Base-by-base conservation (phyloP, 2,329 filamentous ascomycete species). In the Colletotrichum sp. region DNA sequence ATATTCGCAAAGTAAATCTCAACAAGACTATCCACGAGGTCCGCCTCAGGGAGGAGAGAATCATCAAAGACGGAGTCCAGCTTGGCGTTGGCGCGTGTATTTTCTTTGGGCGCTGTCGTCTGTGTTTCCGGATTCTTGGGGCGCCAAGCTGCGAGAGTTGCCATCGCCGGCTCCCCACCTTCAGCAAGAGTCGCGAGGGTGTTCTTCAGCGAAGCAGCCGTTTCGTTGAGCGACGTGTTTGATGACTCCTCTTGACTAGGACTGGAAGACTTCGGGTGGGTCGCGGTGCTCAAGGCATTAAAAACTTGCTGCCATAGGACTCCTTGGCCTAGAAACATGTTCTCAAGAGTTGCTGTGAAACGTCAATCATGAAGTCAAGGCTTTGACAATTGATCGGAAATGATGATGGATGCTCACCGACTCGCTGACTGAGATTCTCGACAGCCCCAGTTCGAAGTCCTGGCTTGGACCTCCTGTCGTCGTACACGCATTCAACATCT, bases 321-420 rank as follows among this genome's bases (percentile, higher is more conserved):
- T 3, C 83, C 81, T 55, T 85, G 83, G 1, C 83, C 83, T 4
- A 85, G 79, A 68, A 85, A 85, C 84, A 85, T 85, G 66, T 84
- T 82, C 71, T 85, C 84, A 9, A 85, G 79, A 6, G 79, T 78
- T 16, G 78, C 79, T 73, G 34, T 18, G 55, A 16, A 4, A 16
- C 18, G 63, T 77, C 18, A 21, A 80, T 80, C 79, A 26, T 7
- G 1, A 16, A 84, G 76, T 21, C 3, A 64, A 24, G 30, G 32
- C 30, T n/a, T 36, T n/a, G n/a, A 13, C 26, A 8, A 24, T 6
- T 10, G n/a, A 10, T 43, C 36, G 32, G 21, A 30, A 30, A 36
- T 24, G 16, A 9, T 16, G 66, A 18, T 15, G 21, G n/a, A 59
- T 10, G 28, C 59, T 7, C 28, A 74, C 71, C 66, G 26, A 75